Base-by-base conservation (phyloP, 305 asterid genomes). In the Nicotiana rustica region DNA sequence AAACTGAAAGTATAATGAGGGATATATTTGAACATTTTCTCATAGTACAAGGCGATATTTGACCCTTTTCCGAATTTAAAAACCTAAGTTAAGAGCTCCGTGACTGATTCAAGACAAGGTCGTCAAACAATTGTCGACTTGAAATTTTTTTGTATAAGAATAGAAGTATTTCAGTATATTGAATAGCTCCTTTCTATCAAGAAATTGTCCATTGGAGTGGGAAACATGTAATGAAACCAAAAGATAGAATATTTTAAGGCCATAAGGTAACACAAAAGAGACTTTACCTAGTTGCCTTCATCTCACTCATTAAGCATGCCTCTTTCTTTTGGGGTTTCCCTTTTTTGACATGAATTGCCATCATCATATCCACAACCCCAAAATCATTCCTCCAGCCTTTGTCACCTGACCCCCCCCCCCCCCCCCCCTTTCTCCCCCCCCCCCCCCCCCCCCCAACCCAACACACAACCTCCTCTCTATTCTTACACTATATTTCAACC, bases 221-320 rank as follows among this genome's bases (percentile, higher is more conserved):
- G 17, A 21, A 5, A 38, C 56, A 38, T 68, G 49, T 69, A 18
- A 69, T n/a, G 2, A 41, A 18, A 70, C 18, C 62, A 75, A 75
- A 49, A 75, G 64, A 15, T 7, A 15, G 44, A 49, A 75, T 75
- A 75, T 75, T 75, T 75, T 49, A 49, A 75, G 21, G 36, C 21
- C 64, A 73, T 49, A 25, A 75, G 64, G 79, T 25, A 76, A 76
- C 25, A 76, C 31, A 52, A 49, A 25, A 75, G 79, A 75, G 64
- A 61, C 64, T 75, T 76, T 76, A 12, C 8, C 10, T n/a, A 59
- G 65, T 56, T 82, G 82, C 87, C 83, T 81, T 67, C 82, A 83
- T 81, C 83, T 69, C 59, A 79, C 69, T 83, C 71, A 85, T 35
- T 82, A 75, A 87, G 88, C 90, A 89, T 82, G 90, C 90, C 85